A percentile compares a stretch with the other conserved stretches of the same genome.
phyloP scores from a whole-genome alignment of 2,329 filamentous ascomycete species.

The Penicillium sp. region DNA sequence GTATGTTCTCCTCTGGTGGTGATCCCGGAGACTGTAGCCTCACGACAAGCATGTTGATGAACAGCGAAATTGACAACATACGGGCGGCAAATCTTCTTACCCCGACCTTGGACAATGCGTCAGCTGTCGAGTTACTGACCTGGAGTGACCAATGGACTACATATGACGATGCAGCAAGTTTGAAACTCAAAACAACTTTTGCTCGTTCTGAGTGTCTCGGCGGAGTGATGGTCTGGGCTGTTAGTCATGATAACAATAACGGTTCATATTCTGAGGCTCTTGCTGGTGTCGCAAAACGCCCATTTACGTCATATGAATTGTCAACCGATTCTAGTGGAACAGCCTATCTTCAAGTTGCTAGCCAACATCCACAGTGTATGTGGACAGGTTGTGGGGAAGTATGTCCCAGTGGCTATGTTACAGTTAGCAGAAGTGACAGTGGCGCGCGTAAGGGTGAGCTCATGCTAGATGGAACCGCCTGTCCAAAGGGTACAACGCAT shows the following conservation, averaged over 20 bases:
- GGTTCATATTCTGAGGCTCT: neutral
- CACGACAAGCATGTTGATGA: slow-evolving; percentile 17
- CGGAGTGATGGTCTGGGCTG: slow-evolving; percentile 17
- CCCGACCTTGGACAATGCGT: too few relatives aligned
- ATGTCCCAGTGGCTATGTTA: neutral
- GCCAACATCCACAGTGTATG: neutral
- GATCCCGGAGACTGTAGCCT: slow-evolving; percentile 18
- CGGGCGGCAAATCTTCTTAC: too few relatives aligned
- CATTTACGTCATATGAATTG: neutral
- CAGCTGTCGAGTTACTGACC: slow-evolving; percentile 17
- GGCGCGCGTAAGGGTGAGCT: neutral
- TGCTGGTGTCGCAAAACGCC: neutral
- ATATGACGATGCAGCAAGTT: slow-evolving; percentile 34
- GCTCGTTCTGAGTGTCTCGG: slow-evolving; percentile 28
- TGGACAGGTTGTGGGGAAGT: neutral
- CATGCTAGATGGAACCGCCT: neutral
- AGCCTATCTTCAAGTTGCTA: neutral
- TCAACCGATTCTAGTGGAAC: neutral
- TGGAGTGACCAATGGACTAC: slow-evolving; percentile 22
- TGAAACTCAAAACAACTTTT: slow-evolving; percentile 31
- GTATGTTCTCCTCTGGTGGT: slow-evolving; percentile 15
- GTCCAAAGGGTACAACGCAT: neutral
- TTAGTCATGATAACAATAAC: neutral
- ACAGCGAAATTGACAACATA: slow-evolving; percentile 19
- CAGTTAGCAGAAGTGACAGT: neutral